Evolutionary conservation across 129 eudicot species (phyloP).

Genomic region (Centaurea solstitialis): DNA sequence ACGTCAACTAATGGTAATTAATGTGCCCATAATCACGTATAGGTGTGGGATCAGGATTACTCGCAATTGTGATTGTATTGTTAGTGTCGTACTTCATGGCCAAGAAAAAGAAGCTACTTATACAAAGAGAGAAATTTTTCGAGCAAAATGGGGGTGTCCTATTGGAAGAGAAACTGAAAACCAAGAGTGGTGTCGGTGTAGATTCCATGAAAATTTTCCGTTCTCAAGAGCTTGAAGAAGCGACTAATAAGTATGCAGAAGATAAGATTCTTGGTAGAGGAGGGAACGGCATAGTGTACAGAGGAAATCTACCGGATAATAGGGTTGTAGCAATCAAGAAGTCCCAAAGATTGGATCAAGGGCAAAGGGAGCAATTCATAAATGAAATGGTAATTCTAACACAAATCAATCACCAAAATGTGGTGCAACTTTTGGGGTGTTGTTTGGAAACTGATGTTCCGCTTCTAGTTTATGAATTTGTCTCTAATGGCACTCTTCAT

Average conservation of each 20-base stretch:
- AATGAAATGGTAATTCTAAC: conserved; percentile 44
- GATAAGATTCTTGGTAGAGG: conserved; percentile 49
- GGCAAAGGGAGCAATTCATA: conserved; percentile 51
- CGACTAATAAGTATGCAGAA: conserved; percentile 47
- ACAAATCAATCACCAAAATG: conserved; percentile 43
- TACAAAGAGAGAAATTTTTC: neutral
- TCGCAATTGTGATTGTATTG: conserved; percentile 14
- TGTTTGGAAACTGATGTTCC: conserved; percentile 57
- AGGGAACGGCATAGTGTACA: conserved; percentile 44
- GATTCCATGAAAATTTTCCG: conserved; percentile 34
- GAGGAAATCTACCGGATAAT: conserved; percentile 24
- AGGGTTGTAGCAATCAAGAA: conserved; percentile 42
- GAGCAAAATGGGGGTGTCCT: neutral
- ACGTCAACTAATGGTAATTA: neutral
- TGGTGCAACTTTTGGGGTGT: conserved; percentile 43
- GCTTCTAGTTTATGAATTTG: conserved; percentile 39
- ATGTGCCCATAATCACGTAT: neutral
- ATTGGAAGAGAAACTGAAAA: conserved; percentile 18
- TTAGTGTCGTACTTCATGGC: neutral
- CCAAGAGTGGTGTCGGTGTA: conserved; percentile 12
- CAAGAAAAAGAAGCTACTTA: neutral
- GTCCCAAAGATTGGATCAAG: conserved; percentile 32
- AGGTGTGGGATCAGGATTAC: conserved; percentile 32
- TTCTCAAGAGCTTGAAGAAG: conserved; percentile 34
- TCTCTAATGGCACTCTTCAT: conserved; percentile 37